These are phyloP conservation scores for Mortierella sp. DNA, from an alignment of 371 early-diverging fungal species.

Conservation along the genomic window DNA sequence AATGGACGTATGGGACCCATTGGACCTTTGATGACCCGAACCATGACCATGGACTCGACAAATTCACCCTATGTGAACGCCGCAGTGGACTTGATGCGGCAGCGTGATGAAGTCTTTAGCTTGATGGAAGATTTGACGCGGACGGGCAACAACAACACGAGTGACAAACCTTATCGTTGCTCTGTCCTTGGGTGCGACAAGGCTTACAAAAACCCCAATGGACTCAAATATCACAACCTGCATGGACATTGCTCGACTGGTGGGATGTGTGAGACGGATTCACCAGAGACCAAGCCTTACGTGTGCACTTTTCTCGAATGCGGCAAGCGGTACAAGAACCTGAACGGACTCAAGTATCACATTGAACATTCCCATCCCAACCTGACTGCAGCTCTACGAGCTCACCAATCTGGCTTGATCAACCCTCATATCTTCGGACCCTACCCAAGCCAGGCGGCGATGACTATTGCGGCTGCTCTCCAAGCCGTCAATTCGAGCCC, in stretches of 20 bases:
- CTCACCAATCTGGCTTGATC: conserved; percentile 41
- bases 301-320: conserved; percentile 84
- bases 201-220: conserved; percentile 95
- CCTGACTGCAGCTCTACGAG: conserved; percentile 31
- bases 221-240: conserved; percentile 89
- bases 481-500: conserved; percentile 39
- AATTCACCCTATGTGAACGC: conserved; percentile 10
- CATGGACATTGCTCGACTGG: conserved; percentile 75
- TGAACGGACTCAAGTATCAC: conserved; percentile 96
- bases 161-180: conserved; percentile 81
- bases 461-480: conserved; percentile 43
- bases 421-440: conserved; percentile 37
- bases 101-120: conserved; percentile 40
- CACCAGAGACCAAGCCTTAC: conserved; percentile 78
- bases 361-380: conserved; percentile 78
- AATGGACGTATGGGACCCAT: conserved; percentile 17
- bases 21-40: conserved; percentile 12
- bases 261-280: conserved; percentile 60
- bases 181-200: conserved; percentile 85
- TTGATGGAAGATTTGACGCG: conserved; percentile 39
- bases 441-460: conserved; percentile 42
- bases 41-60: background rate
- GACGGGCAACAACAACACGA: conserved; percentile 15
- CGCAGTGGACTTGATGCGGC: conserved; percentile 29
- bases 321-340: conserved; percentile 94